Evolutionary conservation across 1,284 basidiomycete genomes (phyloP).

Genomic region (Trametes versicolor): DNA sequence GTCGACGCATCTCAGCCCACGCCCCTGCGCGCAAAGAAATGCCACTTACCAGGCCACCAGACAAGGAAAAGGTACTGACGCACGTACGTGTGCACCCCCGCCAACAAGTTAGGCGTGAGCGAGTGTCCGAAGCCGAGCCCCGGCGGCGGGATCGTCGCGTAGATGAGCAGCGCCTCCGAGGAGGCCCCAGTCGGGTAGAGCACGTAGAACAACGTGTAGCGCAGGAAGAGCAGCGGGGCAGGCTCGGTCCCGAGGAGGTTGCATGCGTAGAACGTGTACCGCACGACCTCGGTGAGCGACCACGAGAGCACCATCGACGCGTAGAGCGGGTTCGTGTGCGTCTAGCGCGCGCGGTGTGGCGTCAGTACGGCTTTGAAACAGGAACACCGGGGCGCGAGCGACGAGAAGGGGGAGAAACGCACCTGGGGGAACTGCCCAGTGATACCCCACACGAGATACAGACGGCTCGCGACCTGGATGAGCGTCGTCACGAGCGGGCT

Average conservation of each 20-base stretch:
- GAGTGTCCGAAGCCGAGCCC: conserved; percentile 40
- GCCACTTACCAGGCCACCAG: conserved; percentile 89
- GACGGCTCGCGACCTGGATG: conserved; percentile 88
- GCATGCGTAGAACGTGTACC: conserved; percentile 91
- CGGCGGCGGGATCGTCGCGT: conserved; percentile 69
- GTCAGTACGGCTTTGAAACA: conserved; percentile 4
- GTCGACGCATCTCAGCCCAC: conserved; percentile 24
- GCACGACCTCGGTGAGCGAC: conserved; percentile 92
- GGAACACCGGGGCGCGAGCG: not conserved
- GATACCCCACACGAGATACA: conserved; percentile 91
- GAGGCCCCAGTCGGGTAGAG: conserved; percentile 94
- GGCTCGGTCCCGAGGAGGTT: conserved; percentile 67
- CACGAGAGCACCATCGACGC: conserved; percentile 95
- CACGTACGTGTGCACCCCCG: conserved; percentile 58
- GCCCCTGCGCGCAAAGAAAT: conserved; percentile 1
- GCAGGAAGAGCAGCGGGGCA: conserved; percentile 64
- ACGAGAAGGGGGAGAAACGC: conserved; percentile 37
- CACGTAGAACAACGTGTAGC: conserved; percentile 94
- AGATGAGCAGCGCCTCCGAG: conserved; percentile 90
- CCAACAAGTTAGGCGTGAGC: conserved; percentile 49
- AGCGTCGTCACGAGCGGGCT: conserved; percentile 85
- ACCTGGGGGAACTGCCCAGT: conserved; percentile 68
- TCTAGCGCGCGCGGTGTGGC: conserved; percentile 50
- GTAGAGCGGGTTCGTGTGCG: conserved; percentile 83
- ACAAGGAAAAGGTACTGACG: conserved; percentile 76